A percentile compares a stretch with the other conserved stretches of the same genome.
Conservation (phyloP, 768 basidiomycete genomes). For the Pleurotus citrinopileatus region DNA sequence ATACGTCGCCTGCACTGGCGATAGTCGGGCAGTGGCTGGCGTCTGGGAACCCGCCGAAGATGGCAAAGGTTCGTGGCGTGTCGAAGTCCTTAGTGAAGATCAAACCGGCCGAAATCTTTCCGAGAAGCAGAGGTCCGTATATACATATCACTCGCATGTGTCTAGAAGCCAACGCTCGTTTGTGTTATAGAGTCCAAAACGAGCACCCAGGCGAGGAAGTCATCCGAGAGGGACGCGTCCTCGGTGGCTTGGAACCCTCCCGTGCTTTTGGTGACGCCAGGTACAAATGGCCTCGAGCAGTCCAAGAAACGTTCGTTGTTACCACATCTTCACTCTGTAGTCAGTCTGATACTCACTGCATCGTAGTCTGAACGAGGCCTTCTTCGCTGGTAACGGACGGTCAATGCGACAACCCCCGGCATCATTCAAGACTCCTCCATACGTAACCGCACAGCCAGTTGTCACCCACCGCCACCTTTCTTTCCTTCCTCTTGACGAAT, state of each 20-base stretch:
- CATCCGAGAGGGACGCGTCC: slow-evolving; percentile 75
- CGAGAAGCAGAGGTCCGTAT: slow-evolving; percentile 77
- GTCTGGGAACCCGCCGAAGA: slow-evolving; percentile 76
- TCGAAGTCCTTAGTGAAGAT: slow-evolving; percentile 93
- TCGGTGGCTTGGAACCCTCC: slow-evolving; percentile 85
- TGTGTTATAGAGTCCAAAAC: slow-evolving; percentile 56
- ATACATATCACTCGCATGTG: background rate
- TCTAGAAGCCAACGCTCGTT: background rate
- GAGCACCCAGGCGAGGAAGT: slow-evolving; percentile 88
- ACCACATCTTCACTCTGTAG: background rate
- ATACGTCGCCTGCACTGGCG: slow-evolving; percentile 91
- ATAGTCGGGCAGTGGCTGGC: slow-evolving; percentile 94
- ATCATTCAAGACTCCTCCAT: slow-evolving; percentile 84
- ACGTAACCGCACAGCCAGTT: slow-evolving; percentile 82
- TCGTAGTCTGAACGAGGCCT: slow-evolving; percentile 57
- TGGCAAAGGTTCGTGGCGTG: slow-evolving; percentile 78
- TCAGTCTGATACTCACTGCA: background rate
- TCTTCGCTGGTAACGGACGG: slow-evolving; percentile 60
- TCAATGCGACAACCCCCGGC: slow-evolving; percentile 58
- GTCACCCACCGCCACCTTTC: slow-evolving; percentile 73
- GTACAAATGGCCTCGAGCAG: slow-evolving; percentile 80
- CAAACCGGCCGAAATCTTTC: slow-evolving; percentile 91
- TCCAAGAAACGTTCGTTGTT: slow-evolving; percentile 68
- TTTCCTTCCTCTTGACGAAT: slow-evolving; percentile 36
- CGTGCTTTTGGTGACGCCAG: slow-evolving; percentile 88